Evolutionary conservation across 2,329 filamentous ascomycete species (phyloP), one percentile per base, ranked within the genome.

Genomic region (Pseudogymnoascus sp.): DNA sequence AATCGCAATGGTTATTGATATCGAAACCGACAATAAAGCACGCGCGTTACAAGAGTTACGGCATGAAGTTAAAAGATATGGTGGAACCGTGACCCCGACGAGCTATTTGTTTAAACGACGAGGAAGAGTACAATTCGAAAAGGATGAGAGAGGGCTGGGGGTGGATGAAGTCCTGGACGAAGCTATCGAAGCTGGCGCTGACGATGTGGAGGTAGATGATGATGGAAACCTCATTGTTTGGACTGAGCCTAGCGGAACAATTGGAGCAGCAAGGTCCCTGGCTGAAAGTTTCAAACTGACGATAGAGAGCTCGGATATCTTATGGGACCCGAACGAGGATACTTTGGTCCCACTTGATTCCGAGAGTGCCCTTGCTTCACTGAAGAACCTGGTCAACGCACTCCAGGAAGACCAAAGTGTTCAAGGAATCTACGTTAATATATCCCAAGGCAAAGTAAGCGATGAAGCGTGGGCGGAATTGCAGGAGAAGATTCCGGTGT

Each of bases 81-180:
- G 88, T 16, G 95, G 89, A 4, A 84, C 81, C 2, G 78, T 85
- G 2, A 89, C 90, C 6, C 85, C 92, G 0, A 91, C 90, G 11
- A 85, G 84, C 6, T 98, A 93, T 76, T 82, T 96, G 70, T 99
- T 99, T 74, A 83, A 90, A 63, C 89, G 89, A 71, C 88, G 88
- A 64, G 95, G 95, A 1, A 82, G 87, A 61, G 82, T 92, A 28
- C 79, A 88, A 3, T 87, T 97, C 70, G 84, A 86, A 71, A 78
- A 81, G 66, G 82, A 82, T 67, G 80, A 83, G 59, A 65, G 76
- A 26, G 75, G 73, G 24, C 72, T 74, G 1, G 73, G 79, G 8
- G 82, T 84, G 5, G 85, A 95, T 60, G 87, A 92, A 40, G 84
- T 91, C 24, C 77, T 97, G 43, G 87, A 97, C 68, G 84, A 88